Conservation (phyloP, 1,139 yeast genomes). For the Magnusiomyces fungicola region DNA sequence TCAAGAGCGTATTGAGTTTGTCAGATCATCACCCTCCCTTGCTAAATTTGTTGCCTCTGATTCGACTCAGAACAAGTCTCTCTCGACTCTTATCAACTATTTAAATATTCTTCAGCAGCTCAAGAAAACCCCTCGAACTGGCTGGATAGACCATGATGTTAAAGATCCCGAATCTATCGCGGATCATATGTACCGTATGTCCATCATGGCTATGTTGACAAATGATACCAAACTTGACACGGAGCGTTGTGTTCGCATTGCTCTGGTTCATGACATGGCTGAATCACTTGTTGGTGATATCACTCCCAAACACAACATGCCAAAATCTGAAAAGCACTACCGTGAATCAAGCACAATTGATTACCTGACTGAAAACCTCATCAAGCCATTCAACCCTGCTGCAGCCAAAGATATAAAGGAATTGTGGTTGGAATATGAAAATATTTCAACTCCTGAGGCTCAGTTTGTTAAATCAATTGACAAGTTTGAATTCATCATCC, state of each 20-base stretch:
- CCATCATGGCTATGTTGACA: conserved; percentile 68
- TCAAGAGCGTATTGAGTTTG: conserved; percentile 8
- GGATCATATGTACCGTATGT: conserved; percentile 98
- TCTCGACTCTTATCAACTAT: conserved; percentile 36
- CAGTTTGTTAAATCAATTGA: conserved; percentile 89
- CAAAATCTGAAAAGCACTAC: conserved; percentile 66
- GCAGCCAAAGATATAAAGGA: conserved; percentile 64
- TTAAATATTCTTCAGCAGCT: conserved; percentile 67
- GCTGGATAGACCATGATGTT: conserved; percentile 81
- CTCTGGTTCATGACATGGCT: conserved; percentile 90
- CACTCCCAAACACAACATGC: conserved; percentile 74
- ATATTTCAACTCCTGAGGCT: conserved; percentile 74
- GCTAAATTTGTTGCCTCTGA: not conserved
- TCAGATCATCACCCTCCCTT: conserved; percentile 10
- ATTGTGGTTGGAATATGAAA: conserved; percentile 88
- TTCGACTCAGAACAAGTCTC: conserved; percentile 2
- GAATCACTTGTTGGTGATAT: conserved; percentile 93
- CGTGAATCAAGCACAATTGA: conserved; percentile 71
- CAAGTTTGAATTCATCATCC: conserved; percentile 85
- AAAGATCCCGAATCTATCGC: conserved; percentile 67
- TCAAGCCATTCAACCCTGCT: conserved; percentile 41
- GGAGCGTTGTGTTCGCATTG: conserved; percentile 71
- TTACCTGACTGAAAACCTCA: conserved; percentile 43
- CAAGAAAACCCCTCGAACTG: conserved; percentile 81
- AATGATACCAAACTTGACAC: conserved; percentile 43